Percentiles rank a stretch among this genome's conserved stretches.
These are phyloP conservation scores for Agaricus sinodeliciosus DNA, from an alignment of 768 basidiomycete species.

Conservation along the genomic window DNA sequence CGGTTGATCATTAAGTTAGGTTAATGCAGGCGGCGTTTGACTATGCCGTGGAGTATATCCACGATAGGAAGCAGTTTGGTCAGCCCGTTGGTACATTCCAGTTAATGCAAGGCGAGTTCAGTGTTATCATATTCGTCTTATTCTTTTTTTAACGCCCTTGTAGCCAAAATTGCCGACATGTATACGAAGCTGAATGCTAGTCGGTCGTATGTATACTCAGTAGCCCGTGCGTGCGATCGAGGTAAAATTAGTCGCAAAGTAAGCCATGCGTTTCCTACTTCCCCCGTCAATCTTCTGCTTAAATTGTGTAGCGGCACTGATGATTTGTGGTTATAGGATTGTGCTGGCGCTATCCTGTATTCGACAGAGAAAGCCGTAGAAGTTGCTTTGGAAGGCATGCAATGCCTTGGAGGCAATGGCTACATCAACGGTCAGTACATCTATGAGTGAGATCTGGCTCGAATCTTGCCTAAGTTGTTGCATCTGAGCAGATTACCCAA, in stretches of 20 bases:
- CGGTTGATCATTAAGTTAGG: constrained; percentile 28
- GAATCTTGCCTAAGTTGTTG: constrained; percentile 3
- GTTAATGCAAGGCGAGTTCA: constrained; percentile 79
- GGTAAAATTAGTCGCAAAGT: constrained; percentile 75
- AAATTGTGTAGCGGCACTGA: neutral
- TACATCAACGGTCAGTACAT: constrained; percentile 75
- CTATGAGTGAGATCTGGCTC: neutral
- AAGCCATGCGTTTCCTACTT: constrained; percentile 20
- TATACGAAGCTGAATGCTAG: constrained; percentile 89
- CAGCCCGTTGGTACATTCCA: constrained; percentile 87
- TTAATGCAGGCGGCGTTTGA: constrained; percentile 95
- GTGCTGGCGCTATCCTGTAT: constrained; percentile 91
- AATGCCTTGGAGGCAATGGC: constrained; percentile 91
- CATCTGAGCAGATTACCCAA: constrained; percentile 66
- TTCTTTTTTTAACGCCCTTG: constrained; percentile 4
- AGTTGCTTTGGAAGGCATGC: constrained; percentile 87
- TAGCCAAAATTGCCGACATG: constrained; percentile 87
- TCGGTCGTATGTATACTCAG: constrained; percentile 88
- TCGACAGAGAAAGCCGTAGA: constrained; percentile 90
- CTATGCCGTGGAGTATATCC: constrained; percentile 82
- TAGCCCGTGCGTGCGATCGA: constrained; percentile 81
- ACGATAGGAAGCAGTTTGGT: constrained; percentile 89
- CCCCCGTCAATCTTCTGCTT: neutral
- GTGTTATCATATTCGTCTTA: constrained; percentile 11
- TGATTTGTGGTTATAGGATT: constrained; percentile 52